Percentiles rank a stretch among this genome's conserved stretches.
Evolutionary conservation across 768 basidiomycete genomes (phyloP).

Genomic region (Amanita fuliginea): DNA sequence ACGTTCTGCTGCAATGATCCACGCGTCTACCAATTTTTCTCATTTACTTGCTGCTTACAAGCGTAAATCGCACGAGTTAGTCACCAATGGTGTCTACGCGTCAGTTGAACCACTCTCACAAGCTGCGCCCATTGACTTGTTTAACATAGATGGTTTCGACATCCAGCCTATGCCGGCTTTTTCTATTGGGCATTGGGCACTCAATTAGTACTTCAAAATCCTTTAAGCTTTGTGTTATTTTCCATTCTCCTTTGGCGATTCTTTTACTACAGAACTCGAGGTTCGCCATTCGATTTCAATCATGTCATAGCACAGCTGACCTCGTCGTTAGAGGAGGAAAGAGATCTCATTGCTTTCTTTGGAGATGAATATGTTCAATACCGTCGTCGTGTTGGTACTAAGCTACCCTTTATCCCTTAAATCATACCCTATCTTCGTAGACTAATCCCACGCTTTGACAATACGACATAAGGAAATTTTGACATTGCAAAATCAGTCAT

Average conservation of each 20-base stretch:
- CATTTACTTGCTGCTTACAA: slow-evolving; percentile 78
- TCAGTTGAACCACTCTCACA: slow-evolving; percentile 23
- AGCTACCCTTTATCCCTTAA: slow-evolving; percentile 78
- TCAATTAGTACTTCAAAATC: slow-evolving; percentile 85
- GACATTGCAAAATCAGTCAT: slow-evolving; percentile 23
- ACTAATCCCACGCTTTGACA: slow-evolving; percentile 10
- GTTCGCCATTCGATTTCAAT: slow-evolving; percentile 33
- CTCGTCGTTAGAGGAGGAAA: slow-evolving; percentile 61
- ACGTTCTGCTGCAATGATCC: slow-evolving; percentile 92
- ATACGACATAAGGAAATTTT: slow-evolving; percentile 7
- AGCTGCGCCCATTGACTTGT: slow-evolving; percentile 1
- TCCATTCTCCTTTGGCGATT: slow-evolving; percentile 69
- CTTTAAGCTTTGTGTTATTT: slow-evolving; percentile 60
- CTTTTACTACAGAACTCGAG: slow-evolving; percentile 70
- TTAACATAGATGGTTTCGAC: slow-evolving; percentile 61
- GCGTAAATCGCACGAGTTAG: slow-evolving; percentile 61
- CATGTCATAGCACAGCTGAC: slow-evolving; percentile 2
- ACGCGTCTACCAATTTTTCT: slow-evolving; percentile 88
- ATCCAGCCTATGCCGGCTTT: slow-evolving; percentile 96
- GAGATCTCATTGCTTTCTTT: slow-evolving; percentile 73
- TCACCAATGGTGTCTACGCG: slow-evolving; percentile 86
- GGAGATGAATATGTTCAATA: slow-evolving; percentile 80
- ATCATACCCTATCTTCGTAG: slow-evolving; percentile 8
- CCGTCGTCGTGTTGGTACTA: slow-evolving; percentile 66
- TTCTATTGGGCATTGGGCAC: slow-evolving; percentile 97